Evolutionary conservation across 75 land plant species (phyloP).

Genomic region (Selaginella moellendorffii): DNA sequence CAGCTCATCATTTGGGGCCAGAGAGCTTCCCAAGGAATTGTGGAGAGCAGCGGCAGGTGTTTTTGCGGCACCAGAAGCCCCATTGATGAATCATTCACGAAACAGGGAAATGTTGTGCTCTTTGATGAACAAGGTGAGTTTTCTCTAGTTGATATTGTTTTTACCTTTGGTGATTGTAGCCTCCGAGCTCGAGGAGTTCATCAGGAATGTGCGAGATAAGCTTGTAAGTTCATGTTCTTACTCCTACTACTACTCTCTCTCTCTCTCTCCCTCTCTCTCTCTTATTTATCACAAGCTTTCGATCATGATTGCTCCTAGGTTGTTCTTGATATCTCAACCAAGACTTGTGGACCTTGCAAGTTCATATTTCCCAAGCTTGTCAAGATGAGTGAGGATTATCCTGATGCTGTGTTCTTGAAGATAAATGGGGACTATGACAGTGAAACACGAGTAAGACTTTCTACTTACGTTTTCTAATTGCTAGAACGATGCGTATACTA

Average conservation of each 20-base stretch:
- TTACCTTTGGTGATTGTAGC: no score
- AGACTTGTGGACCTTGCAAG: constrained; percentile 33
- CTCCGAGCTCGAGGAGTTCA: constrained; percentile 12
- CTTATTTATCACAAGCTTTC: no score
- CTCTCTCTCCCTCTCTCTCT: background rate
- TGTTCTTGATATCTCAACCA: constrained; percentile 26
- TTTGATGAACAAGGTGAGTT: no score
- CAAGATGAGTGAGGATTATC: constrained; percentile 30
- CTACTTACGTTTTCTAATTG: background rate
- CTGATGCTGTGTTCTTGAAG: constrained; percentile 27
- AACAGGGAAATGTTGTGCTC: no score
- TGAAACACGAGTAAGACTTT: constrained; percentile 22
- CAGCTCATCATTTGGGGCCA: no score
- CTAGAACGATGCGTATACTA: background rate
- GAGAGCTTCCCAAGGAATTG: no score
- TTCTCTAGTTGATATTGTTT: no score
- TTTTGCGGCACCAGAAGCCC: no score
- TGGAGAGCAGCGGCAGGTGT: no score
- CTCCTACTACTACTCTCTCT: background rate
- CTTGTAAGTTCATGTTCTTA: constrained; percentile 13
- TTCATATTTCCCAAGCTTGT: constrained; percentile 30
- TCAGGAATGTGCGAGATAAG: constrained; percentile 20
- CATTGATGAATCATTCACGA: no score
- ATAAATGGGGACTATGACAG: constrained; percentile 24
- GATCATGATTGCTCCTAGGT: constrained; percentile 16